These are phyloP conservation scores for Cyclospora cayetanensis DNA, from an alignment of 169 alveolate genomes.

Conservation along the genomic window DNA sequence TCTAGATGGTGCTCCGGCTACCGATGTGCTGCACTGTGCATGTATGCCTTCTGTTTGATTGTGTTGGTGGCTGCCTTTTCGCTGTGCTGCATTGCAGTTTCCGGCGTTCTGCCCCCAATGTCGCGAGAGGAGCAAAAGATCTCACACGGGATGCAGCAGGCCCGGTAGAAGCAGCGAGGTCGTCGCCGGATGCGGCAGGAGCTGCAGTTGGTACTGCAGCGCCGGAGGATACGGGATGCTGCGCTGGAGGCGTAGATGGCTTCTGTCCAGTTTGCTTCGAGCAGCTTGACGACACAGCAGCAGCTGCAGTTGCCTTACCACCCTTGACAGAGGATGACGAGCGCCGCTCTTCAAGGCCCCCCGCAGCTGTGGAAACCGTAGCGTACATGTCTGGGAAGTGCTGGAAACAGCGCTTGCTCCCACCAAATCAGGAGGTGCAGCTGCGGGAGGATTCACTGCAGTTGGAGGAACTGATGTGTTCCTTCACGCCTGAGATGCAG, in stretches of 20 bases:
- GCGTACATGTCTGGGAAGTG: conserved; percentile 23
- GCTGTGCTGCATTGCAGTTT: background rate
- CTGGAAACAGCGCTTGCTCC: conserved; percentile 33
- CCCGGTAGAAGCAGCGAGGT: background rate
- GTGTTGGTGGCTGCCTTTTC: too few relatives aligned
- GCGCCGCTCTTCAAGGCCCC: background rate
- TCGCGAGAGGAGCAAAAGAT: too few relatives aligned
- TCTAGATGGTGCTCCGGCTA: too few relatives aligned
- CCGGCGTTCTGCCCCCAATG: background rate
- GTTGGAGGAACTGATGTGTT: conserved; percentile 1
- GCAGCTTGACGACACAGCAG: background rate
- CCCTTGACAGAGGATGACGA: background rate
- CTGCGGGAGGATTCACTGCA: background rate
- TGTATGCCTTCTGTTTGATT: too few relatives aligned
- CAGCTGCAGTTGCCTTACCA: background rate
- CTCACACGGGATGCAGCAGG: background rate
- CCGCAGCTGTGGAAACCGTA: background rate
- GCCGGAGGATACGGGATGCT: background rate
- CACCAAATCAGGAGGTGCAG: conserved; percentile 17
- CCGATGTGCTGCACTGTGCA: too few relatives aligned
- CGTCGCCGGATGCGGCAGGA: background rate
- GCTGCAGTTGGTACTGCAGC: background rate
- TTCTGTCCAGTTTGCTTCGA: background rate
- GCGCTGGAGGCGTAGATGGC: background rate
- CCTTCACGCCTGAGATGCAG: conserved; percentile 10